Conservation (phyloP, 768 basidiomycete species). For the Amanita pseudoporphyria region DNA sequence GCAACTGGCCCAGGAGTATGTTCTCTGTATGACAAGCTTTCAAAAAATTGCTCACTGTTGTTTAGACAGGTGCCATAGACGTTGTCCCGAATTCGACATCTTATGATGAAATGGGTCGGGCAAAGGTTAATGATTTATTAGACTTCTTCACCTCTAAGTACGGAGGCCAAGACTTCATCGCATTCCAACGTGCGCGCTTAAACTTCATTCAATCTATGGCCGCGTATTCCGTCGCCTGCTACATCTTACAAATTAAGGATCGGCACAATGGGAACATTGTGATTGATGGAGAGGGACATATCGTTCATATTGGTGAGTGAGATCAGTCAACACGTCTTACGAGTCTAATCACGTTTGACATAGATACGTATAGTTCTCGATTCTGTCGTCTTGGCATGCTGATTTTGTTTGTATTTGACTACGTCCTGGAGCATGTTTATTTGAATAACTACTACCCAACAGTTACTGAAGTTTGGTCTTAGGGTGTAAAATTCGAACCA, state of each 20-base stretch:
- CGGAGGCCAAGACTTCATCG: constrained; percentile 78
- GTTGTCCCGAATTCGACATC: constrained; percentile 98
- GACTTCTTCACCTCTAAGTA: constrained; percentile 94
- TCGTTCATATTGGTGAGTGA: constrained; percentile 82
- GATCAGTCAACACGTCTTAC: neutral
- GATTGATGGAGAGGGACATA: constrained; percentile 97
- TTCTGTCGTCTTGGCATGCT: constrained; percentile 5
- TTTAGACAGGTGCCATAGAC: constrained; percentile 93
- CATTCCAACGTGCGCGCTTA: constrained; percentile 86
- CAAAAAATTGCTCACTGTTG: constrained; percentile 3
- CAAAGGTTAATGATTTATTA: constrained; percentile 93
- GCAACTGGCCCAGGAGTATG: constrained; percentile 93
- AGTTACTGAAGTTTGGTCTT: constrained; percentile 5
- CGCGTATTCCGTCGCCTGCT: constrained; percentile 96
- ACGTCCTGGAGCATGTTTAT: constrained; percentile 59
- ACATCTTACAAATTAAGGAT: constrained; percentile 98
- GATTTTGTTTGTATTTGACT: constrained; percentile 20
- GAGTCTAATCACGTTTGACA: constrained; percentile 52
- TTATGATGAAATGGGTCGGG: constrained; percentile 97
- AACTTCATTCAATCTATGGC: constrained; percentile 99
- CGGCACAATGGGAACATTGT: constrained; percentile 99
- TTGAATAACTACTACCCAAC: neutral
- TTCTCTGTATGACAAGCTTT: constrained; percentile 8
- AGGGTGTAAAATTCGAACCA: constrained; percentile 99
- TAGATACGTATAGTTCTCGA: constrained; percentile 65